These are phyloP conservation scores for Plasmopara muralis DNA, from an alignment of 352 stramenopile species.

Conservation along the genomic window DNA sequence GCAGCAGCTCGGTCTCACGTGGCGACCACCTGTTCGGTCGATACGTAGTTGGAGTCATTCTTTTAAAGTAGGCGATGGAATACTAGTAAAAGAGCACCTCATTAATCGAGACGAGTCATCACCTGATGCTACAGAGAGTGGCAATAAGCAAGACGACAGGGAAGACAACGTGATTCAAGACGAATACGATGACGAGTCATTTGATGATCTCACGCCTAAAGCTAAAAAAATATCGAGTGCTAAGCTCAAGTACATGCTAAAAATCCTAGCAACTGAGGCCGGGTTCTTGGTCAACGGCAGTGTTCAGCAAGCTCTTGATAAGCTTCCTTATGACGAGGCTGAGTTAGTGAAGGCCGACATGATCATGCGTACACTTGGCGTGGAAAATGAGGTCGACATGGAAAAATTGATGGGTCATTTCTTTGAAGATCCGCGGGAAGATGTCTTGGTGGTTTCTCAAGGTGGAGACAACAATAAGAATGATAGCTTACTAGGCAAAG, in stretches of 20 bases:
- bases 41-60: slow-evolving; percentile 49
- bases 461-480: slow-evolving; percentile 18
- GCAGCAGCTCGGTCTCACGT: slow-evolving; percentile 85
- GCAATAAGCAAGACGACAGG: slow-evolving; percentile 25
- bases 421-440: slow-evolving; percentile 59
- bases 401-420: slow-evolving; percentile 74
- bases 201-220: slow-evolving; percentile 34
- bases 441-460: slow-evolving; percentile 20
- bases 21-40: slow-evolving; percentile 48
- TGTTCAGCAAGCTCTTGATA: slow-evolving; percentile 74
- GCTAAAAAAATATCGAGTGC: slow-evolving; percentile 65
- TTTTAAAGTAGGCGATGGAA: slow-evolving; percentile 11
- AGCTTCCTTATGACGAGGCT: slow-evolving; percentile 61
- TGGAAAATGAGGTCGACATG: slow-evolving; percentile 86
- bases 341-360: slow-evolving; percentile 83
- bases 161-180: slow-evolving; percentile 13
- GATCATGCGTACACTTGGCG: slow-evolving; percentile 80
- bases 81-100: slow-evolving; percentile 19
- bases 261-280: slow-evolving; percentile 77
- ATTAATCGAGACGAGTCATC: slow-evolving; percentile 10
- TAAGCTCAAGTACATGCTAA: slow-evolving; percentile 87
- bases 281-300: slow-evolving; percentile 84
- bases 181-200: slow-evolving; percentile 41
- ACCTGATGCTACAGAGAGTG: slow-evolving; percentile 11
- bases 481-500: slow-evolving; percentile 1